Conservation (phyloP, 2,329 filamentous ascomycete genomes). For the Waltergamsia citrina region DNA sequence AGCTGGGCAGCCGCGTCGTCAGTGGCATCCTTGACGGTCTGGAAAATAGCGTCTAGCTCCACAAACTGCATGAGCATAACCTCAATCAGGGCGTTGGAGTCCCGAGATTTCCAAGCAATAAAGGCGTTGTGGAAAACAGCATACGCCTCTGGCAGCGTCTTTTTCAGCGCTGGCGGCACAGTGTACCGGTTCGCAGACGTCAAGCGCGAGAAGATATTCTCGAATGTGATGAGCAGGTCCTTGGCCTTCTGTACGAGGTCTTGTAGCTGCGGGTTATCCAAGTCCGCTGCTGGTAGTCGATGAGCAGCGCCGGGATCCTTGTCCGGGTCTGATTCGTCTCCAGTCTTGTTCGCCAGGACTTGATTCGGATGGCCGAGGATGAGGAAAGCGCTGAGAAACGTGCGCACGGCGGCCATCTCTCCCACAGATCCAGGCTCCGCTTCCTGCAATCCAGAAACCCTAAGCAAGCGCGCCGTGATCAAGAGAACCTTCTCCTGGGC, state of each 20-base stretch:
- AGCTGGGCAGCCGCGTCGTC: conserved; percentile 64
- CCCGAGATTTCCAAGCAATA: conserved; percentile 74
- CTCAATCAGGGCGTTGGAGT: conserved; percentile 68
- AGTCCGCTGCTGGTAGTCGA: conserved; percentile 29
- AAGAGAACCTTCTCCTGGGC: conserved; percentile 57
- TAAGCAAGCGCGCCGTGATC: conserved; percentile 56
- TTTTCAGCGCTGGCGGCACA: conserved; percentile 50
- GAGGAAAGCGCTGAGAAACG: conserved; percentile 71
- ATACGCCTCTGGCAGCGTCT: conserved; percentile 59
- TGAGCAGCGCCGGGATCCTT: conserved; percentile 20
- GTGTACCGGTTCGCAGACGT: conserved; percentile 58
- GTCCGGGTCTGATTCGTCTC: conserved; percentile 46
- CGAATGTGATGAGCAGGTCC: conserved; percentile 69
- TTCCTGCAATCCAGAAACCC: conserved; percentile 61
- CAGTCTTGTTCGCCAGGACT: conserved; percentile 67
- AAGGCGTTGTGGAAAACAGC: conserved; percentile 70
- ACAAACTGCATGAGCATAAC: conserved; percentile 84
- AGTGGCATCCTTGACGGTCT: conserved; percentile 71
- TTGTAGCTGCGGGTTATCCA: conserved; percentile 53
- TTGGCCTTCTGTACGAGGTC: conserved; percentile 70
- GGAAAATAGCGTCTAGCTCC: conserved; percentile 74
- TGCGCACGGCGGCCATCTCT: conserved; percentile 62
- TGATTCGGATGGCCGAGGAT: conserved; percentile 72
- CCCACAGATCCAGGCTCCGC: conserved; percentile 51
- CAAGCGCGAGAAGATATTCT: conserved; percentile 59